phyloP scores from a whole-genome alignment of 257 asterid species.

The Petunia secreta region DNA sequence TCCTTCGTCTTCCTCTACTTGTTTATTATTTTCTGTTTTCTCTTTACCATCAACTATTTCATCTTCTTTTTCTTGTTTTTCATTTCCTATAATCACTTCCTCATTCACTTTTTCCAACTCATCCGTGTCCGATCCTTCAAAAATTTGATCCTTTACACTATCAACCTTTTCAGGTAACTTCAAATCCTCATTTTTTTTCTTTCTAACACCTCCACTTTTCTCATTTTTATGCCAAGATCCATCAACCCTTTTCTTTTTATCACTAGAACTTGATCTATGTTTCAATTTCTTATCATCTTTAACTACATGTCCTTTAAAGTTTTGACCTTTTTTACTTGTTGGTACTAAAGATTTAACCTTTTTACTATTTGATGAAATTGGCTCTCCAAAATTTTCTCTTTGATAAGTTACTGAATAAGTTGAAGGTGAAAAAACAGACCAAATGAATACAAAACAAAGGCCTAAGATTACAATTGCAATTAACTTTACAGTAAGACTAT shows the following conservation, averaged over 20 bases:
- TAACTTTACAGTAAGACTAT: conserved; percentile 71
- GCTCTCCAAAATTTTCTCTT: conserved; percentile 80
- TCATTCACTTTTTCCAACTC: conserved; percentile 44
- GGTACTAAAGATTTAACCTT: conserved; percentile 36
- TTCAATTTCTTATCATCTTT: conserved; percentile 31
- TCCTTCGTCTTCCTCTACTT: too few relatives aligned
- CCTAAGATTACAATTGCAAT: conserved; percentile 75
- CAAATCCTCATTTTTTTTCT: conserved; percentile 36
- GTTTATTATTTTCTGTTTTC: too few relatives aligned
- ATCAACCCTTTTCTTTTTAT: conserved; percentile 44
- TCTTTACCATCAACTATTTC: too few relatives aligned
- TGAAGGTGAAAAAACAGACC: conserved; percentile 74
- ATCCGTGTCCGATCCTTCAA: conserved; percentile 60
- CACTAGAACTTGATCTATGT: conserved; percentile 38
- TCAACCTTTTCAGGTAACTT: conserved; percentile 38
- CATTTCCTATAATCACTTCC: too few relatives aligned
- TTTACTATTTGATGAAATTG: conserved; percentile 43
- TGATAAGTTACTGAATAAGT: conserved; percentile 70
- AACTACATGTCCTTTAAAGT: conserved; percentile 42
- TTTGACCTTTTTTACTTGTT: conserved; percentile 41
- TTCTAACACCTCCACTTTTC: conserved; percentile 27
- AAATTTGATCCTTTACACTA: conserved; percentile 41
- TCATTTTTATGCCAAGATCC: conserved; percentile 48
- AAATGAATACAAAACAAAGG: conserved; percentile 75
- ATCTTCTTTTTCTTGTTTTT: too few relatives aligned